A percentile compares a stretch with the other conserved stretches of the same genome.
These are phyloP conservation scores for Kandelia obovata DNA, from an alignment of 345 rosid genomes.

Conservation along the genomic window DNA sequence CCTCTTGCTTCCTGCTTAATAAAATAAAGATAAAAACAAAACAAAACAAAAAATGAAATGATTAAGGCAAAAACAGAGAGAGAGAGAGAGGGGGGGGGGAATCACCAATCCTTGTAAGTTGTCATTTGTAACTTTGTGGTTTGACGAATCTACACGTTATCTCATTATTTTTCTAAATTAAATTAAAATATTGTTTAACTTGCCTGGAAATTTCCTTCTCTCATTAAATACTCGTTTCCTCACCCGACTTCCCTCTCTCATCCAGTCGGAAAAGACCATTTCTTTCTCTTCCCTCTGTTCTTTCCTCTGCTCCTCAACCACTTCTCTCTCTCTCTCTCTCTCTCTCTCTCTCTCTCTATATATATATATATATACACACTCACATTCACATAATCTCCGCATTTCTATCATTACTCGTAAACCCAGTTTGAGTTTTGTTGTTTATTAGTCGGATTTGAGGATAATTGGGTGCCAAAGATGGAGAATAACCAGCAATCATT, in stretches of 20 bases:
- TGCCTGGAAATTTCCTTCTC: constrained; percentile 54
- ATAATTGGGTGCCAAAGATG: constrained; percentile 35
- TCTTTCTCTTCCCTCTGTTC: background rate
- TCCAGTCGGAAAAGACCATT: background rate
- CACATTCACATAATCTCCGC: background rate
- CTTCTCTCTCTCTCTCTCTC: too few relatives aligned
- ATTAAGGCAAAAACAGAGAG: background rate
- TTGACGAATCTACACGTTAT: constrained; percentile 67
- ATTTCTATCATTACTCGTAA: background rate
- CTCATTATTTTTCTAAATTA: background rate
- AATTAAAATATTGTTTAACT: background rate
- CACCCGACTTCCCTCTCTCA: constrained; percentile 6
- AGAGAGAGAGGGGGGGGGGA: too few relatives aligned
- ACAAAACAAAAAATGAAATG: too few relatives aligned
- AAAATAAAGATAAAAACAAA: background rate
- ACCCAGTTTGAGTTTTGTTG: constrained; percentile 17
- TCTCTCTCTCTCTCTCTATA: background rate
- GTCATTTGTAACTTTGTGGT: constrained; percentile 11
- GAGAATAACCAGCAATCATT: constrained; percentile 87
- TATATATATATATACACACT: background rate
- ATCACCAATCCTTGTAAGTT: background rate
- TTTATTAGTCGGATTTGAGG: background rate
- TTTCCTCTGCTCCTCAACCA: background rate
- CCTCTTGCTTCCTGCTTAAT: background rate
- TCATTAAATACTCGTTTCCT: constrained; percentile 22